Evolutionary conservation across 179 eudicot genomes (phyloP).

Genomic region (Silene noctiflora): DNA sequence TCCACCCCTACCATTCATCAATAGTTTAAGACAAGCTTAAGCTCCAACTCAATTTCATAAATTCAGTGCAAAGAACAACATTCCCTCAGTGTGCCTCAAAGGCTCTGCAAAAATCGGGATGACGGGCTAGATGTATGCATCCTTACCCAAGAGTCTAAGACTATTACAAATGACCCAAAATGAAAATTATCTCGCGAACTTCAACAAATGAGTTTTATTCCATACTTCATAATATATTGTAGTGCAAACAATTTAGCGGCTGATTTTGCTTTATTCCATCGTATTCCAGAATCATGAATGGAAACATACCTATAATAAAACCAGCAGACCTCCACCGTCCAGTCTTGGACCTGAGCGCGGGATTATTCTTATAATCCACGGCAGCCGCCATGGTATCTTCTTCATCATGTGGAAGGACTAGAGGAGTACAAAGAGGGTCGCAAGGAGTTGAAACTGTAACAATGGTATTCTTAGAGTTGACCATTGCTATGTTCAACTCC

Average conservation of each 20-base stretch:
- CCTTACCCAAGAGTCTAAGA: neutral
- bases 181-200: neutral
- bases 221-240: too few species aligned
- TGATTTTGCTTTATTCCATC: neutral
- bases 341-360: constrained; percentile 34
- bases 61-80: too few species aligned
- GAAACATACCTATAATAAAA: constrained; percentile 44
- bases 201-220: neutral
- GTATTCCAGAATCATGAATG: neutral
- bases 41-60: too few species aligned
- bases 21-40: too few species aligned
- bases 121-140: neutral
- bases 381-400: constrained; percentile 30
- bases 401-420: constrained; percentile 8
- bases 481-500: neutral
- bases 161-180: neutral
- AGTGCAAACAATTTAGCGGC: too few species aligned
- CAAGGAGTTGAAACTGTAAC: neutral
- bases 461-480: neutral
- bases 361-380: constrained; percentile 37
- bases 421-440: constrained; percentile 14
- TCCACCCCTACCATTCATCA: constrained; percentile 40
- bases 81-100: too few species aligned
- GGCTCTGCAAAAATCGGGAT: neutral
- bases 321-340: constrained; percentile 51